Base-by-base conservation (phyloP, 2,329 filamentous ascomycete genomes). In the Lasiodiplodia sp. region DNA sequence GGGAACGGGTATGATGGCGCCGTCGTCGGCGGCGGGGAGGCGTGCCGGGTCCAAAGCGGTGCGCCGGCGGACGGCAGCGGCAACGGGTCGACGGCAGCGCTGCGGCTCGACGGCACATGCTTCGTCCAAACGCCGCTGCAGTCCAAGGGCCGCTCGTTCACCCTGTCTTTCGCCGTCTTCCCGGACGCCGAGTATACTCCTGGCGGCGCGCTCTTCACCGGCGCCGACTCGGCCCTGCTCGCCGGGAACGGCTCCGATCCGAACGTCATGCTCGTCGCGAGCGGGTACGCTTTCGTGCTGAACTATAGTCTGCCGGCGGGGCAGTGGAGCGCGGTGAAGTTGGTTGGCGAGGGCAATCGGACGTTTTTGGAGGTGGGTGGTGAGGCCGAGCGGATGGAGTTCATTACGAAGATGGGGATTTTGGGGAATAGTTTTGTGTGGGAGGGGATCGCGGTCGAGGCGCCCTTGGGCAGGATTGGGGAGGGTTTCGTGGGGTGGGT, bases 61-160 rank as follows among this genome's bases (percentile, higher is more conserved):
- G 86, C 72, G 0, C 75, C 3, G 40, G 25, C 25, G 25, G 37
- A 16, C 28, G 21, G 6, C 3, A 18, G 11, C 28, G 55, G 16
- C 31, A 72, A 73, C 4, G 69, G 76, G 0, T 70, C 75, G 77
- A 23, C 23, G 23, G 23, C 23, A 23, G 4, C 56, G n/a, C 68
- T 84, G 3, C 51, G 70, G 1, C 71, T 85, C 23, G 72, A 74
- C 4, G 69, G 76, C 0, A 69, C 75, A 0, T 87, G 86, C 72
- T 75, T 76, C 3, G 68, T 87, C 1, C 75, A 69, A 1, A 87
- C 85, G 0, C 85, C 85, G 0, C 73, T 87, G 10, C 75, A 75
- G 0, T 85, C 84, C 40, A 89, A 89, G 73, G 87, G 87, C 2
- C 80, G 85, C 68, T 80, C 88, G 72, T 89, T 89, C 74, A 87